Evolutionary conservation across 106 monocot species (phyloP), one percentile per base, ranked within the genome.

Genomic region (Apostasia ramifera): DNA sequence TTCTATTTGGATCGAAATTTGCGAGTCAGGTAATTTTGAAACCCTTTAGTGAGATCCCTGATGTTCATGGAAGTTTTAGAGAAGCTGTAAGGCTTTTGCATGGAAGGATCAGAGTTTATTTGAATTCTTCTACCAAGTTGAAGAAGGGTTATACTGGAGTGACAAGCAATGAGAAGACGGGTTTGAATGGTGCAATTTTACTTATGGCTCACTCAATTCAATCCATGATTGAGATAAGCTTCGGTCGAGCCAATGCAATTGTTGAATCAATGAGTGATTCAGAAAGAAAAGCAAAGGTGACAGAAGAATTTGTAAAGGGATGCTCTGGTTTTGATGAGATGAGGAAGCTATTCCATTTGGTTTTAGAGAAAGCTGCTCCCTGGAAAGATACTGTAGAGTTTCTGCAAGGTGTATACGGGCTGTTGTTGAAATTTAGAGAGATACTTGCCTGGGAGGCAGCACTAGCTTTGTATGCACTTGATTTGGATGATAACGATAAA

Each of bases 381-480:
- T 70, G 51, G 10, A 57, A 67, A 45, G 82, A 85, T 66, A 66
- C 62, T 66, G 48, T 79, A 6, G 61, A 12, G 14, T 68, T 79
- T 70, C 62, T 90, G n/a, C 71, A 79, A 47, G 57, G 61, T 39
- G 74, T 82, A 5, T 85, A 80, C 66, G 61, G 82, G 3, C 40
- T 79, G 45, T 66, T 93, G 67, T 53, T 85, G 66, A 93, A 81
- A 26, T 73, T 87, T 26, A 81, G 82, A 58, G 57, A 72, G 53
- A 70, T 91, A 66, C 81, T 98, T 79, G 81, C 93, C 3, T 98
- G 92, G 97, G 97, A 98, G 71, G 79, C 85, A 60, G 83, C 80
- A 45, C 11, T 85, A 38, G 83, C 89, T 15, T 59, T 93, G 76
- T 90, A 80, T 72, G 73, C 75, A 37, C 66, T 98, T 48, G 97